Conservation (phyloP, 441 rosid species). For the Eutrema salsugineum region DNA sequence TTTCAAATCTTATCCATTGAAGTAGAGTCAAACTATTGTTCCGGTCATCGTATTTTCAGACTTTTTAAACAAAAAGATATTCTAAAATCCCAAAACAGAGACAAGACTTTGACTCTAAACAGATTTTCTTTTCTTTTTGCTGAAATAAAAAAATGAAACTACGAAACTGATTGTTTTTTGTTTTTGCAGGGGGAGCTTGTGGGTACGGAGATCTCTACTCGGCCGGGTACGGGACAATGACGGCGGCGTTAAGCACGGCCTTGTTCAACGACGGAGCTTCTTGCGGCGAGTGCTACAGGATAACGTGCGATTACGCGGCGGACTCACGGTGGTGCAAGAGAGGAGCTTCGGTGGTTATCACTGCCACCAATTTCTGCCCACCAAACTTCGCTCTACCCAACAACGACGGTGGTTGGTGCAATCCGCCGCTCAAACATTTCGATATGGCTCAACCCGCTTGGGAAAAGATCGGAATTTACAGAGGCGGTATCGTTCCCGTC, state of each 20-base stretch:
- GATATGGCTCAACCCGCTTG: slow-evolving; percentile 81
- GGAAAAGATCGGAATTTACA: slow-evolving; percentile 66
- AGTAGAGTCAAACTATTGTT: not conserved
- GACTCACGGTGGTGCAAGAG: slow-evolving; percentile 59
- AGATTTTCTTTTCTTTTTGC: too few species aligned
- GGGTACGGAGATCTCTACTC: slow-evolving; percentile 66
- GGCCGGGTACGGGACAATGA: slow-evolving; percentile 60
- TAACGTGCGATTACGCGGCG: slow-evolving; percentile 53
- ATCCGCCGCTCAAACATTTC: slow-evolving; percentile 72
- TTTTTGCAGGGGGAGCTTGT: slow-evolving; percentile 63
- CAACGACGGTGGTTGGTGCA: slow-evolving; percentile 76
- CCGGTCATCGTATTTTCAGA: not conserved
- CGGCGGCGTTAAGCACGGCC: slow-evolving; percentile 74
- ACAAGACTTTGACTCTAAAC: not conserved
- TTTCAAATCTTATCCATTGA: not conserved
- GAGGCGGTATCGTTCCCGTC: slow-evolving; percentile 68
- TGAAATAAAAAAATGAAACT: not conserved
- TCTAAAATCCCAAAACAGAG: not conserved
- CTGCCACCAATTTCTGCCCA: slow-evolving; percentile 78
- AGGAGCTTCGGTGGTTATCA: slow-evolving; percentile 54
- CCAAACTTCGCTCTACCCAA: slow-evolving; percentile 57
- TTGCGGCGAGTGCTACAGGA: slow-evolving; percentile 64
- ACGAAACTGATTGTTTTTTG: not conserved
- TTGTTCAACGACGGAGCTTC: slow-evolving; percentile 66
- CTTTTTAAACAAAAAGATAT: not conserved